phyloP scores from a whole-genome alignment of 139 green algal species.

The Chlorella sp. region DNA sequence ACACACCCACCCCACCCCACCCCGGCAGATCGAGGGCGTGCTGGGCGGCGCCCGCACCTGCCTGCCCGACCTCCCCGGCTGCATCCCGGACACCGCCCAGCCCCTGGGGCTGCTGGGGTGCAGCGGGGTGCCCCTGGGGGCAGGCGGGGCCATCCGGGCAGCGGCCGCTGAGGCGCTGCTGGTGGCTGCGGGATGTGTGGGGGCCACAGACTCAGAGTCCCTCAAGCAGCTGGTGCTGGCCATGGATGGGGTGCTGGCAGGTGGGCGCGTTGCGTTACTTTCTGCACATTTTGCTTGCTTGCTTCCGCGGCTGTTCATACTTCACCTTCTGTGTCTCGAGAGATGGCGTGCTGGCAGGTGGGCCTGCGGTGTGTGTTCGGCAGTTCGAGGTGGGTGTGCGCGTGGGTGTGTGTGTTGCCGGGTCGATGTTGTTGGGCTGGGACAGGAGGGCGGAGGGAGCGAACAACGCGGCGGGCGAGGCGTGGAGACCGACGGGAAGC shows the following conservation, averaged over 20 bases:
- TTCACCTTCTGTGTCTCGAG: not conserved
- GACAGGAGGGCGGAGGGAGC: too few species aligned
- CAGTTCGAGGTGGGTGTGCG: not conserved
- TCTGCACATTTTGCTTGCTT: not conserved
- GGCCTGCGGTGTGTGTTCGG: too few species aligned
- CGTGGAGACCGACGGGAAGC: too few species aligned
- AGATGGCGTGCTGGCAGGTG: not conserved
- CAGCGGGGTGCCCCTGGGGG: not conserved
- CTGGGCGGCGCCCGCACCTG: slow-evolving; percentile 47
- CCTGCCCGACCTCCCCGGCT: slow-evolving; percentile 46
- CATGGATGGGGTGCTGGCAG: slow-evolving; percentile 13
- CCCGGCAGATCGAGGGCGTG: slow-evolving; percentile 46
- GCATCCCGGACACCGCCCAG: not conserved
- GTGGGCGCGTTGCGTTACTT: not conserved
- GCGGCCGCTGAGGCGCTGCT: slow-evolving; percentile 21
- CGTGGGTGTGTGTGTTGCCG: not conserved
- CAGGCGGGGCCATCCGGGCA: not conserved
- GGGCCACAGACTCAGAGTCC: slow-evolving; percentile 40
- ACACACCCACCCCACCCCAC: too few species aligned
- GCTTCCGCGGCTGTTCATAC: not conserved
- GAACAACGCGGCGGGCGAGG: too few species aligned
- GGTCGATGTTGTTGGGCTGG: too few species aligned
- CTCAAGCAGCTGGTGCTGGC: slow-evolving; percentile 29
- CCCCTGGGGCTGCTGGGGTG: slow-evolving; percentile 15
- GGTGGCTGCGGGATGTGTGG: slow-evolving; percentile 1